These are phyloP conservation scores for Apiospora malaysiana DNA, from an alignment of 2,329 filamentous ascomycete genomes.

Conservation along the genomic window DNA sequence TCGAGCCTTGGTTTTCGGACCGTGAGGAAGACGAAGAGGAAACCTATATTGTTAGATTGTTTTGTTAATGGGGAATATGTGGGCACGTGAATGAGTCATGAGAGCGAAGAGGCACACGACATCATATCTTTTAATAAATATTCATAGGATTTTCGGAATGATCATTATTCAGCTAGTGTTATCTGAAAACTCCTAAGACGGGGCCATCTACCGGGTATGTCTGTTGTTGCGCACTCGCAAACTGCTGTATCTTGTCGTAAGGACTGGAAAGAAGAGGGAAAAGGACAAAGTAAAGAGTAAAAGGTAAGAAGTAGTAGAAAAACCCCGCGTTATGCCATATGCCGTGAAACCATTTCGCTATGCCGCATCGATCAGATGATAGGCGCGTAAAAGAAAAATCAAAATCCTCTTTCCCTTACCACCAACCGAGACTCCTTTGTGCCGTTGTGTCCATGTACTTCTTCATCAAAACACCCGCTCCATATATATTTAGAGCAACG, in stretches of 20 bases:
- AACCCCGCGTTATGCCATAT: conserved; percentile 11
- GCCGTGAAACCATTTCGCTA: conserved; percentile 8
- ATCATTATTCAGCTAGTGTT: background rate
- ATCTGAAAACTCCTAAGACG: background rate
- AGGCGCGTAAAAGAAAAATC: conserved; percentile 9
- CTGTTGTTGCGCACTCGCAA: background rate
- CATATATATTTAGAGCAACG: background rate
- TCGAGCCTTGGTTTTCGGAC: conserved; percentile 81
- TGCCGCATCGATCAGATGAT: conserved; percentile 17
- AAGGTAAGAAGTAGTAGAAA: background rate
- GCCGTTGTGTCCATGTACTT: conserved; percentile 7
- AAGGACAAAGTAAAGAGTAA: background rate
- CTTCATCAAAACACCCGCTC: background rate
- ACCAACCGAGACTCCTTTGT: background rate
- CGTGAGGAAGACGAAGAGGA: conserved; percentile 39
- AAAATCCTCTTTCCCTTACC: background rate
- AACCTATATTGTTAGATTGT: background rate
- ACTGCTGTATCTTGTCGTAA: background rate
- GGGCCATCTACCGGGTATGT: conserved; percentile 12
- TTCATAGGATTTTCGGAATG: background rate
- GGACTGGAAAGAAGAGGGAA: background rate
- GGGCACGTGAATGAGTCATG: background rate
- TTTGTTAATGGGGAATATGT: background rate
- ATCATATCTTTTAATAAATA: background rate
- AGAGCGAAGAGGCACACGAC: background rate